Evolutionary conservation across 805 yeast species (phyloP).

Genomic region (Kodamaea leandrae): DNA sequence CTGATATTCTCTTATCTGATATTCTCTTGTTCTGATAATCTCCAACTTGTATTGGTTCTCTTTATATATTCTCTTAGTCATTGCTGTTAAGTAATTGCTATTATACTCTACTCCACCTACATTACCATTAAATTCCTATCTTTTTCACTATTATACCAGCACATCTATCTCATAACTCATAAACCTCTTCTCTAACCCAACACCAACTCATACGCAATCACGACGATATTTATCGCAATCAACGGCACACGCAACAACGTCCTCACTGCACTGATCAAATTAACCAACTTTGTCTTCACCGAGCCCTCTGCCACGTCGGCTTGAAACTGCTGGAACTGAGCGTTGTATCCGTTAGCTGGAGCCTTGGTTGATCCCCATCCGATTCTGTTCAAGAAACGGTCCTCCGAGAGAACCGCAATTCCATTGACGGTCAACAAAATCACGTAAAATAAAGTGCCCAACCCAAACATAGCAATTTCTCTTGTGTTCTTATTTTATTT

Average conservation of each 20-base stretch:
- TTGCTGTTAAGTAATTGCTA: too few species aligned
- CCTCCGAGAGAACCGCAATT: conserved; percentile 76
- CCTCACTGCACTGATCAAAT: conserved; percentile 69
- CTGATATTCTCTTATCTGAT: too few species aligned
- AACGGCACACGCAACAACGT: conserved; percentile 74
- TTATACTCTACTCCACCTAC: conserved; percentile 1
- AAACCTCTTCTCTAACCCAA: conserved; percentile 45
- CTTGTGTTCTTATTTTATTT: background rate
- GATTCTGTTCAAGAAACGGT: conserved; percentile 67
- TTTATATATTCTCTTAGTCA: too few species aligned
- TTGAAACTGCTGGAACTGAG: conserved; percentile 24
- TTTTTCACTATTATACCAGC: background rate
- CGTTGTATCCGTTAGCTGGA: conserved; percentile 11
- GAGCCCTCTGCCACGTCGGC: conserved; percentile 42
- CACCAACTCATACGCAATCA: conserved; percentile 67
- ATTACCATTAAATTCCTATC: background rate
- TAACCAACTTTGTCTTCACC: conserved; percentile 57
- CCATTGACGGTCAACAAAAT: conserved; percentile 64
- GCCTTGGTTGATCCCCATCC: conserved; percentile 31
- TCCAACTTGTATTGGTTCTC: too few species aligned
- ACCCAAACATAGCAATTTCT: conserved; percentile 47
- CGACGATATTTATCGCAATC: conserved; percentile 62
- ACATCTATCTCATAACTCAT: background rate
- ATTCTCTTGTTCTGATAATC: too few species aligned
- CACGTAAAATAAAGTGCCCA: conserved; percentile 58